Evolutionary conservation across 768 basidiomycete genomes (phyloP).

Genomic region (Galerina sulciceps): DNA sequence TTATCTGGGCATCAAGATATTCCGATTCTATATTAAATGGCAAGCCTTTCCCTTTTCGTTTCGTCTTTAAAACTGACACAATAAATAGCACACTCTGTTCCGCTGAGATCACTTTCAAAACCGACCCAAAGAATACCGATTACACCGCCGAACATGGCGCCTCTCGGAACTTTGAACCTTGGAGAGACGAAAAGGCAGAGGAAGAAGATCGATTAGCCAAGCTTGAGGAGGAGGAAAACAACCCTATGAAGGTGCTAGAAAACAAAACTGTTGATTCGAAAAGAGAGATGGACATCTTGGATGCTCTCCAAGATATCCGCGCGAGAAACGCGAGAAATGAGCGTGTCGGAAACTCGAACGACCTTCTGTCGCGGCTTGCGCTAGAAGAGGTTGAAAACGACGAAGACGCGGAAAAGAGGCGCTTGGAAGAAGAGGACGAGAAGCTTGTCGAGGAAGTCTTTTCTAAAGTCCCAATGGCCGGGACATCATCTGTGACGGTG

Average conservation of each 20-base stretch:
- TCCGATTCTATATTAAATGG: slow-evolving; percentile 94
- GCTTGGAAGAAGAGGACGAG: slow-evolving; percentile 92
- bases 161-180: slow-evolving; percentile 96
- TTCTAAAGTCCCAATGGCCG: slow-evolving; percentile 54
- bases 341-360: slow-evolving; percentile 74
- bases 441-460: slow-evolving; percentile 87
- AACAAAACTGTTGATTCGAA: slow-evolving; percentile 91
- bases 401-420: slow-evolving; percentile 71
- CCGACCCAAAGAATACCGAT: slow-evolving; percentile 97
- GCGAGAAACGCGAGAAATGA: slow-evolving; percentile 90
- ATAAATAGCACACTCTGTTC: slow-evolving; percentile 84
- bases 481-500: slow-evolving; percentile 57
- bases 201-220: slow-evolving; percentile 86
- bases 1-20: slow-evolving; percentile 98
- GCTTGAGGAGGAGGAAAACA: slow-evolving; percentile 91
- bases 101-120: slow-evolving; percentile 99
- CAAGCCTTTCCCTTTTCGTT: slow-evolving; percentile 32
- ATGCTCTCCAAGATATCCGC: slow-evolving; percentile 91
- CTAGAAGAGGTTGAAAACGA: slow-evolving; percentile 76
- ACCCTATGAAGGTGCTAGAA: slow-evolving; percentile 97
- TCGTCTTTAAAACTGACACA: slow-evolving; percentile 17
- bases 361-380: slow-evolving; percentile 65
- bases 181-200: slow-evolving; percentile 80
- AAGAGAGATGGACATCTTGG: slow-evolving; percentile 97
- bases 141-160: slow-evolving; percentile 95